Evolutionary conservation across 495 filamentous ascomycete genomes (phyloP).

Genomic region (Neurospora africana): DNA sequence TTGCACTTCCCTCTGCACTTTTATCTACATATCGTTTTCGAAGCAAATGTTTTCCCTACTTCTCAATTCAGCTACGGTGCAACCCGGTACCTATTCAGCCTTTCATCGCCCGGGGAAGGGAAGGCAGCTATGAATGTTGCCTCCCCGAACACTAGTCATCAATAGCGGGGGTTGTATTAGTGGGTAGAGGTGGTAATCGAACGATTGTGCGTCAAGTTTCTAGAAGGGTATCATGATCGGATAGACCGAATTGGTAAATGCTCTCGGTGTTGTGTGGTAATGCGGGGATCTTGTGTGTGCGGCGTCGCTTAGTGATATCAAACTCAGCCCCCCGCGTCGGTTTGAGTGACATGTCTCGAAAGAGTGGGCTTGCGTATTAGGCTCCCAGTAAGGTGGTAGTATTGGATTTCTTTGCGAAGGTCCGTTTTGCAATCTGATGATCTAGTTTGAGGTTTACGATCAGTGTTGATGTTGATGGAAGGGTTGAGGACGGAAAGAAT

Average conservation of each 20-base stretch:
- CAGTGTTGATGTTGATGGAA: not conserved
- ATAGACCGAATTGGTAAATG: not conserved
- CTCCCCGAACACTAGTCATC: not conserved
- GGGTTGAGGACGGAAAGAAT: not conserved
- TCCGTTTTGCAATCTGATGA: not conserved
- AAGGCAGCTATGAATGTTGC: too few species aligned
- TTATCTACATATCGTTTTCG: too few species aligned
- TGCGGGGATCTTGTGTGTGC: not conserved
- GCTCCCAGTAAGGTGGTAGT: fast-evolving
- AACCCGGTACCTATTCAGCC: too few species aligned
- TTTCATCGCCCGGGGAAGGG: too few species aligned
- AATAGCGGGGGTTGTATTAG: not conserved
- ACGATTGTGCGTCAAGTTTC: not conserved
- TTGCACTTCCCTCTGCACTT: too few species aligned
- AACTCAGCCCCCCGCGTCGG: not conserved
- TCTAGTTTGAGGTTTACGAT: not conserved
- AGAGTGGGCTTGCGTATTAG: not conserved
- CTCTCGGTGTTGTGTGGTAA: not conserved
- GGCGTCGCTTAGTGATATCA: not conserved
- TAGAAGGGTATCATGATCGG: not conserved
- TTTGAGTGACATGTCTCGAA: not conserved
- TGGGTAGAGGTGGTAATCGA: not conserved
- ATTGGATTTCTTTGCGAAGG: not conserved
- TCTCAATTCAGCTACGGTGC: too few species aligned
- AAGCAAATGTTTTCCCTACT: too few species aligned